These are phyloP conservation scores for Ulota crispa DNA, from an alignment of 225 moss, liverwort and hornwort species.

Conservation along the genomic window DNA sequence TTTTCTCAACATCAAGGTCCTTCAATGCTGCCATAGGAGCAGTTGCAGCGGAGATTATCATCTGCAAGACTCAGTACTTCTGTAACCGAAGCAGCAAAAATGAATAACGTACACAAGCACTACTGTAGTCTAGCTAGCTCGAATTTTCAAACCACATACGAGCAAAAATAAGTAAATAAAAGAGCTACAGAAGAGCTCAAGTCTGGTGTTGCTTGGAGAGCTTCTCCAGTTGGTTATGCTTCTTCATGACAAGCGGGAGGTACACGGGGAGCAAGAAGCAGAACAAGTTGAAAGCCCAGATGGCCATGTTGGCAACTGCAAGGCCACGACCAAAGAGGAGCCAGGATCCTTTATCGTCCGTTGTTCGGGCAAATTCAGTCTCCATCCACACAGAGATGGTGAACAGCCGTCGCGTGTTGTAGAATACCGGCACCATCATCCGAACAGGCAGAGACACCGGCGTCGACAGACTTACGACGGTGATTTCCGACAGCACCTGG, in stretches of 20 bases:
- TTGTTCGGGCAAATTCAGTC: constrained; percentile 27
- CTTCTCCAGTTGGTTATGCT: constrained; percentile 44
- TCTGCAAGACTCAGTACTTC: neutral
- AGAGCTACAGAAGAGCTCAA: neutral
- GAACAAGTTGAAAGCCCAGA: constrained; percentile 60
- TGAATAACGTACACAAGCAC: neutral
- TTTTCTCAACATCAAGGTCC: neutral
- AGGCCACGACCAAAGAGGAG: constrained; percentile 45
- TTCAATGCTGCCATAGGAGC: neutral
- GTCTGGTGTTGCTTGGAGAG: constrained; percentile 29
- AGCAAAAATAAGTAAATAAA: neutral
- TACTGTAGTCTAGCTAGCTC: constrained; percentile 22
- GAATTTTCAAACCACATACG: neutral
- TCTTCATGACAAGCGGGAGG: constrained; percentile 39
- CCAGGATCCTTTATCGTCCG: constrained; percentile 25
- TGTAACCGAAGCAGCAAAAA: neutral
- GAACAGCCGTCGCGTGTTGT: constrained; percentile 54
- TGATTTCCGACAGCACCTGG: constrained; percentile 57
- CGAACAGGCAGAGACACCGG: constrained; percentile 46
- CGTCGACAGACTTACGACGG: neutral
- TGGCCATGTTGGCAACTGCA: constrained; percentile 42
- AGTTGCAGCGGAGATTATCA: neutral
- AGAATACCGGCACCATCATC: constrained; percentile 46
- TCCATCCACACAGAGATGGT: constrained; percentile 44
- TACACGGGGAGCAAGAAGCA: constrained; percentile 59